phyloP scores from a whole-genome alignment of 2,329 filamentous ascomycete genomes.

The Microcera coccophila region DNA sequence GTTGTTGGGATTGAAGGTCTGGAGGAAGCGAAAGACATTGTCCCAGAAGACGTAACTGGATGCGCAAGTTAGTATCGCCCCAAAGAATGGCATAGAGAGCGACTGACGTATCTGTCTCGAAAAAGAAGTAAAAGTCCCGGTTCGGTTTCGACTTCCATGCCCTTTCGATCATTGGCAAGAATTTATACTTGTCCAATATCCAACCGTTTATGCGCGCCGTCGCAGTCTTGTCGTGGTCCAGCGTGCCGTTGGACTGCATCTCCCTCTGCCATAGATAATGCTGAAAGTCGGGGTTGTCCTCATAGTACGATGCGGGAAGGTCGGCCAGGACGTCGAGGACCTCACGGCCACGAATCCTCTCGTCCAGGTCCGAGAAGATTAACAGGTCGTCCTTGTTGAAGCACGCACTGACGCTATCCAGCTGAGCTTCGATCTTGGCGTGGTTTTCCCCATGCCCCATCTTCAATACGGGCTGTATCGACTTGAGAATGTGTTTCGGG shows the following conservation, averaged over 20 bases:
- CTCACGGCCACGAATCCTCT: constrained; percentile 40
- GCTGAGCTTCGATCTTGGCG: constrained; percentile 38
- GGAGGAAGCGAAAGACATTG: constrained; percentile 47
- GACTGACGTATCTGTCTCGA: constrained; percentile 52
- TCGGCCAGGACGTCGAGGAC: constrained; percentile 45
- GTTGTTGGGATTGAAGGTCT: constrained; percentile 42
- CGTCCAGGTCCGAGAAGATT: constrained; percentile 50
- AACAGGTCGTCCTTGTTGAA: constrained; percentile 40
- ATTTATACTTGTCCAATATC: constrained; percentile 56
- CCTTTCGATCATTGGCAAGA: constrained; percentile 51
- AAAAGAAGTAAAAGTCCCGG: constrained; percentile 54
- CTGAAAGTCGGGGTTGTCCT: constrained; percentile 35
- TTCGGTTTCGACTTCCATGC: constrained; percentile 44
- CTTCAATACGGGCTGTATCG: constrained; percentile 33
- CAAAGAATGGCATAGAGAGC: constrained; percentile 1
- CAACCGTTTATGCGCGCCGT: constrained; percentile 41
- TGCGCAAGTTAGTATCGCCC: no score
- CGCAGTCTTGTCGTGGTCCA: constrained; percentile 29
- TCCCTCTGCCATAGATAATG: constrained; percentile 40
- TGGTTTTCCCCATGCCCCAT: constrained; percentile 31
- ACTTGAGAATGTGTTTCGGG: constrained; percentile 29
- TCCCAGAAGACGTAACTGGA: constrained; percentile 34
- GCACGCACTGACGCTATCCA: constrained; percentile 51
- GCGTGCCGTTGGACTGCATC: constrained; percentile 32
- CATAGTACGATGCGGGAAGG: constrained; percentile 39